These are phyloP conservation scores for Fusarium gaditjirri DNA, from an alignment of 2,329 filamentous ascomycete species.

Conservation along the genomic window DNA sequence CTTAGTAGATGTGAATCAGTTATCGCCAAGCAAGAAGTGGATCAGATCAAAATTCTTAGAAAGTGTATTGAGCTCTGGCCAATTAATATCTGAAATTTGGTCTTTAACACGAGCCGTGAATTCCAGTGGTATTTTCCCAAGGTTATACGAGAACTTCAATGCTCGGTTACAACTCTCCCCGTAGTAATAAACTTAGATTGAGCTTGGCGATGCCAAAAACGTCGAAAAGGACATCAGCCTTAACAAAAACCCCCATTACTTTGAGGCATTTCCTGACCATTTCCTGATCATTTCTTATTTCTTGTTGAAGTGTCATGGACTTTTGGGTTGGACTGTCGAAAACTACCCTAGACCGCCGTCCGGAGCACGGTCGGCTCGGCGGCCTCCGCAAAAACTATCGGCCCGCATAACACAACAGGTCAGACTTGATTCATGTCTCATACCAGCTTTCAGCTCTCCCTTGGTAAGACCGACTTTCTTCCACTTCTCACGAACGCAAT, in stretches of 20 bases:
- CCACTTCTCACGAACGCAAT: slow-evolving; percentile 7
- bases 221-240: too few relatives aligned
- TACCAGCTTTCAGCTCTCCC: slow-evolving; percentile 31
- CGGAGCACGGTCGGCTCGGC: background rate
- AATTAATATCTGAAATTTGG: background rate
- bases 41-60: too few relatives aligned
- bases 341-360: slow-evolving; percentile 4
- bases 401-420: slow-evolving; percentile 5
- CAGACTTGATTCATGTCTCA: slow-evolving; percentile 20
- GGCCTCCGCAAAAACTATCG: slow-evolving; percentile 19
- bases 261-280: background rate
- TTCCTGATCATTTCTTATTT: background rate
- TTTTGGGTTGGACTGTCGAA: background rate
- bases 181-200: background rate
- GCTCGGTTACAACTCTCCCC: background rate
- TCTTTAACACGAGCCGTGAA: background rate
- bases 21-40: background rate
- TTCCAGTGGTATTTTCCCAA: background rate
- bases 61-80: background rate
- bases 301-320: background rate
- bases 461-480: slow-evolving; percentile 18
- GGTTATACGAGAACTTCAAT: background rate
- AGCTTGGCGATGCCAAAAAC: background rate
- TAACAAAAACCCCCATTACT: background rate
- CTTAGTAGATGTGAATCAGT: background rate